Evolutionary conservation across 1,139 yeast species (phyloP).

Genomic region (Scheffersomyces cryptocercus): DNA sequence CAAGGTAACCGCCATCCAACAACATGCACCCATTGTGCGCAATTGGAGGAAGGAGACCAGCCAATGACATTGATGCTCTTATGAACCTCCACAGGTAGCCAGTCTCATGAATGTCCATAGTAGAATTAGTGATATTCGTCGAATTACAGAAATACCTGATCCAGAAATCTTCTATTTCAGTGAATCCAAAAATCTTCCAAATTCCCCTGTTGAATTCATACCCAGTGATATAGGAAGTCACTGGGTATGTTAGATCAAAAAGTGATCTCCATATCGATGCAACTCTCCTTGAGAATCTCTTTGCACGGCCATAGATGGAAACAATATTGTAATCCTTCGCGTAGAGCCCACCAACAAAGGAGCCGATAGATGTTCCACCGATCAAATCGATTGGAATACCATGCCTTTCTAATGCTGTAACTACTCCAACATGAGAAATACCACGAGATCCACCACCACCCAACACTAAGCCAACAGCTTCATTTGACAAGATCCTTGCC

Average conservation of each 20-base stretch:
- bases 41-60: slow-evolving; percentile 90
- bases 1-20: slow-evolving; percentile 94
- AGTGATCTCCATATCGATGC: slow-evolving; percentile 85
- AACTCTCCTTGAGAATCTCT: slow-evolving; percentile 80
- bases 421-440: slow-evolving; percentile 85
- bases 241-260: slow-evolving; percentile 87
- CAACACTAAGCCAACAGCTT: slow-evolving; percentile 88
- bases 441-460: slow-evolving; percentile 99
- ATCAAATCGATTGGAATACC: slow-evolving; percentile 93
- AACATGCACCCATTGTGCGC: slow-evolving; percentile 90
- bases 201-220: slow-evolving; percentile 96
- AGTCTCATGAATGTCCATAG: slow-evolving; percentile 89
- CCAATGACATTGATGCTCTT: slow-evolving; percentile 95
- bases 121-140: slow-evolving; percentile 92
- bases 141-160: slow-evolving; percentile 84
- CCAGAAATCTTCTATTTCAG: slow-evolving; percentile 96
- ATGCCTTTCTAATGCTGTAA: slow-evolving; percentile 88
- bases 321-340: slow-evolving; percentile 91
- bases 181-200: slow-evolving; percentile 93
- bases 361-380: slow-evolving; percentile 96
- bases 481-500: slow-evolving; percentile 87
- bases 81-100: slow-evolving; percentile 97
- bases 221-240: slow-evolving; percentile 93
- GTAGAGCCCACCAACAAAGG: slow-evolving; percentile 92
- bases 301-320: slow-evolving; percentile 86